Evolutionary conservation across 257 asterid genomes (phyloP), one percentile per base, ranked within the genome.

Genomic region (Solanum chilense): DNA sequence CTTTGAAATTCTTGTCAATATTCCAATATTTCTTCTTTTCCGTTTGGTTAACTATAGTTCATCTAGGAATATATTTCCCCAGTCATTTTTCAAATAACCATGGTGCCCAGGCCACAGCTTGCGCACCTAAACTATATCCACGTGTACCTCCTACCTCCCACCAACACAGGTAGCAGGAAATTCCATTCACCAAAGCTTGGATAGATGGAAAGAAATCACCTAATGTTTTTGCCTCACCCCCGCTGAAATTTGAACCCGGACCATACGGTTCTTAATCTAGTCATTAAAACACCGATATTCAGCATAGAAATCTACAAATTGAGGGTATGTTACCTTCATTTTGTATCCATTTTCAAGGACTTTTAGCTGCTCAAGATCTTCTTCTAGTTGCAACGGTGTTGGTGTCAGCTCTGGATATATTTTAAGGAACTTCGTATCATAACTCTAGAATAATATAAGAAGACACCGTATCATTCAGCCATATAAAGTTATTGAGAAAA

Each of bases 331-430:
- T 86, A 97, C 99, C 99, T 97, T 97, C 98, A 97, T 95, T 88
- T 93, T 97, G 93, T 95, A 95, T 88, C 98, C 99, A 89, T 95
- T 94, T 90, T 97, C 98, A 78, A 95, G 98, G 89, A 97, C 98
- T 90, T 97, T 97, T 66, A 95, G 92, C 76, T 97, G 99, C 90
- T 96, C 99, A 42, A 96, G 98, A 92, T 97, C 99, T 92, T 97
- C 98, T 92, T 97, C 98, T 47, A 97, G 93, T 90, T 97, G 99
- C 73, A 95, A 94, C 6, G 98, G 99, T 37, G 99, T 94, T 35
- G 98, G 95, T 35, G 94, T 91, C 82, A 97, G 92, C 87, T 92
- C 93, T 3, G 98, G 91, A 89, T 97, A 97, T 87, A 92, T 89
- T 87, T 92, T 90, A 29, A 95, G 96, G 90, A 95, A 97, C 90